Base-by-base conservation (phyloP, 257 asterid genomes). In the Craterostigma plantagineum region DNA sequence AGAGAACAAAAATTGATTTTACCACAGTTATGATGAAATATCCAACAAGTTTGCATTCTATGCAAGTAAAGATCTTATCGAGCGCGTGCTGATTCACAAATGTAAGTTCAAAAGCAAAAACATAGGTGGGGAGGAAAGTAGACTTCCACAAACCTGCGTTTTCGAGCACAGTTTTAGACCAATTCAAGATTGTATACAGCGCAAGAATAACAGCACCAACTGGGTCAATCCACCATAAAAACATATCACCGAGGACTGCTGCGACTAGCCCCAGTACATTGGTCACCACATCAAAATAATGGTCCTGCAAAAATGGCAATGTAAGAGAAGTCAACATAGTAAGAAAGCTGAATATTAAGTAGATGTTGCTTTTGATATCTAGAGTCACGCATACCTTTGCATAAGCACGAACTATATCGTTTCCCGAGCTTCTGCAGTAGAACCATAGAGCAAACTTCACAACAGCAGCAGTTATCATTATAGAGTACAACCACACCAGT, bases 141-240 rank as follows among this genome's bases (percentile, higher is more conserved):
- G 30, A 23, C 30, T 23, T 23, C 6, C 30, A 23, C 30, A 23
- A 48, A 86, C 96, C 94, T 54, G 97, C 94, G 46, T 86, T 86
- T 58, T 86, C 97, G 14, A 81, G 49, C 47, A 86, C 94, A 12
- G 94, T 81, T 52, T 70, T 72, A 0, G 93, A 78, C 97, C 97
- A 86, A 50, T 86, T 81, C 9, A 27, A 9, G 43, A 81, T 81
- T 1, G 97, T 86, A 56, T 86, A 86, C 50, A 86, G 14, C 50
- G 97, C 97, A 45, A 86, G 94, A 39, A 70, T 27, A 33, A 86
- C 58, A 17, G 97, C 97, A 35, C 97, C 97, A 11, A 56, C 55
- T 9, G 97, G 97, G 55, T 85, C 93, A 18, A 85, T 72, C 96
- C 93, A 77, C 93, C 92, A 80, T 63, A 52, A 67, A 63, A 76